These are phyloP conservation scores for Cydonia oblonga DNA, from an alignment of 331 rosid genomes.

Conservation along the genomic window DNA sequence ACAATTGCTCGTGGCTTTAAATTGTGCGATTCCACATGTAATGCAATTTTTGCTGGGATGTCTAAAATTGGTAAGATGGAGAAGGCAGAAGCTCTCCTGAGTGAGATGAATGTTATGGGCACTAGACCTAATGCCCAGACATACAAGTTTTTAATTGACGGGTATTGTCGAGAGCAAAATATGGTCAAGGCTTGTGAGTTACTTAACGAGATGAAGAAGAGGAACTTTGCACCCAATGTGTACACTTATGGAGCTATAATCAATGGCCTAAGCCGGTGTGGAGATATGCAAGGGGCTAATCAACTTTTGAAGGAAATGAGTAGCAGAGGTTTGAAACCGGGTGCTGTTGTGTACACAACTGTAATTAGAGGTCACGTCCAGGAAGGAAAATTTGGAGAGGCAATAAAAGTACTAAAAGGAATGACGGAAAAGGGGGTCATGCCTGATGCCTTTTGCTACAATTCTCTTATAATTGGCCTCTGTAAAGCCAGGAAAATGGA, in stretches of 20 bases:
- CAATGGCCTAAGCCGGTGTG: constrained; percentile 23
- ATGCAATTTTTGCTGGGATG: constrained; percentile 28
- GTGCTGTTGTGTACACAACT: constrained; percentile 22
- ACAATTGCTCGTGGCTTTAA: constrained; percentile 22
- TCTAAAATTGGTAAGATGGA: constrained; percentile 33
- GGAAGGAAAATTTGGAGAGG: constrained; percentile 30
- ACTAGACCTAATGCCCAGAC: constrained; percentile 15
- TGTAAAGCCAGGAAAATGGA: constrained; percentile 32
- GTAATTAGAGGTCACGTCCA: constrained; percentile 30
- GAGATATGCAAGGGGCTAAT: constrained; percentile 28
- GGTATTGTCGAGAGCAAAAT: constrained; percentile 23
- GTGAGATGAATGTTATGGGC: constrained; percentile 25
- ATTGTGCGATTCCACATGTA: constrained; percentile 15
- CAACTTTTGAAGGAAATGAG: constrained; percentile 27
- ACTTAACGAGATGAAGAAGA: constrained; percentile 33
- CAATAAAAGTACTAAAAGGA: constrained; percentile 18
- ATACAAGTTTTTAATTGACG: constrained; percentile 30
- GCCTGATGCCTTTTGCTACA: constrained; percentile 38
- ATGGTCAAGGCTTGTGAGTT: constrained; percentile 22
- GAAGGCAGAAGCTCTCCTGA: constrained; percentile 26
- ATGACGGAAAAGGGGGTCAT: constrained; percentile 28
- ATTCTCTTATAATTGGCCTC: constrained; percentile 36
- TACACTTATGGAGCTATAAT: constrained; percentile 31
- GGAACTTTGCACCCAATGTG: constrained; percentile 18
- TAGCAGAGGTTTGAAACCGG: constrained; percentile 25